phyloP scores from a whole-genome alignment of 257 asterid species.

The Gentiana dahurica region DNA sequence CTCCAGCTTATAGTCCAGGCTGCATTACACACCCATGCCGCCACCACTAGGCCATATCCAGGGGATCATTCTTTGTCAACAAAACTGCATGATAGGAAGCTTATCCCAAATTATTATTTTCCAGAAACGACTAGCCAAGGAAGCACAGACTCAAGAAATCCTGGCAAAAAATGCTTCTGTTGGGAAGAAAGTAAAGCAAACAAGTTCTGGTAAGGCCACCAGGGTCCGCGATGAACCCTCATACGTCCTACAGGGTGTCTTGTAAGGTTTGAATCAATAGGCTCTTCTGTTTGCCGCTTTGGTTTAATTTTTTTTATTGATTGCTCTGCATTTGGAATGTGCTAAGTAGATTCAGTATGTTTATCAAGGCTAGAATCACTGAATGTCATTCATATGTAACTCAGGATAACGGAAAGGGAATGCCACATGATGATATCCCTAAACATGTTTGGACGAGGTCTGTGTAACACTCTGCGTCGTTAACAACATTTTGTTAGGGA shows the following conservation, averaged over 20 bases:
- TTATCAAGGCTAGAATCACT: not conserved
- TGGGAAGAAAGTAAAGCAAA: conserved; percentile 69
- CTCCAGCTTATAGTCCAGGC: no score
- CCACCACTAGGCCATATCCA: no score
- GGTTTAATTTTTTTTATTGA: not conserved
- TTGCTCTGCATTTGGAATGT: no score
- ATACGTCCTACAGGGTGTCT: conserved; percentile 47
- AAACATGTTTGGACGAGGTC: conserved; percentile 95
- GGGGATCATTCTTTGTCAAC: no score
- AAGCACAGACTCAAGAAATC: conserved; percentile 68
- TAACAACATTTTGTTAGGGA: no score
- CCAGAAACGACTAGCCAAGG: conserved; percentile 90
- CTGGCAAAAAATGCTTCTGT: conserved; percentile 69
- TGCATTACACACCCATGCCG: no score
- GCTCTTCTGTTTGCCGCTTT: not conserved
- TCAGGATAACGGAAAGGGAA: conserved; percentile 90
- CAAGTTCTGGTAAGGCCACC: conserved; percentile 32
- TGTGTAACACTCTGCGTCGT: not conserved
- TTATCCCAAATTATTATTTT: conserved; percentile 4
- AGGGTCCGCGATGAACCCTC: conserved; percentile 81
- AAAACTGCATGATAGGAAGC: no score
- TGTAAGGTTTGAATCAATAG: conserved; percentile 47
- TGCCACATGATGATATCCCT: conserved; percentile 95
- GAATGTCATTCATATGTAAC: conserved; percentile 11
- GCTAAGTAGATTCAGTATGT: not conserved